A percentile compares a stretch with the other conserved stretches of the same genome.
Conservation (phyloP, 805 yeast genomes). For the Barnettozyma vustinii region DNA sequence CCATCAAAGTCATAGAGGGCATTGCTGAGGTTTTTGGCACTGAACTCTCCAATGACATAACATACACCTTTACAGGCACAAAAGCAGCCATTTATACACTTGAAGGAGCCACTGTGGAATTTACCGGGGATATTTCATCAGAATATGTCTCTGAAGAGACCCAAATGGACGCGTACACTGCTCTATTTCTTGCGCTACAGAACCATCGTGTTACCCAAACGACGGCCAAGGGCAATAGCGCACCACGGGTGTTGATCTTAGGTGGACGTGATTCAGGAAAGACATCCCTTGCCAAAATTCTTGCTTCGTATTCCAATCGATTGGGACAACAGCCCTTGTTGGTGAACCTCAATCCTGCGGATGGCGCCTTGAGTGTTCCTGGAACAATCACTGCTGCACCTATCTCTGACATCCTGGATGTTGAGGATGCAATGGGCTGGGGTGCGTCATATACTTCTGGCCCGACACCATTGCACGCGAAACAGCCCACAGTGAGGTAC, state of each 20-base stretch:
- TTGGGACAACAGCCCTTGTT: constrained; percentile 62
- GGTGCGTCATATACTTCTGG: constrained; percentile 79
- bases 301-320: constrained; percentile 73
- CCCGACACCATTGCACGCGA: constrained; percentile 71
- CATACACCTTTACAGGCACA: constrained; percentile 50
- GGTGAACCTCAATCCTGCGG: constrained; percentile 74
- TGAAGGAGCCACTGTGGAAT: constrained; percentile 54
- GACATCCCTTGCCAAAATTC: constrained; percentile 61
- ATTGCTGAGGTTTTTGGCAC: constrained; percentile 90
- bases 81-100: constrained; percentile 54
- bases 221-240: constrained; percentile 17
- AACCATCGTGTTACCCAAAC: constrained; percentile 31
- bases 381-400: constrained; percentile 85
- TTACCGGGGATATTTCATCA: constrained; percentile 36
- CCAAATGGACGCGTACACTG: constrained; percentile 56
- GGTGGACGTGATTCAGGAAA: constrained; percentile 79
- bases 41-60: constrained; percentile 71
- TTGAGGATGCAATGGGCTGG: constrained; percentile 56
- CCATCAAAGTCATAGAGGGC: constrained; percentile 55
- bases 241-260: constrained; percentile 53
- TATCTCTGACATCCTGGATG: constrained; percentile 72
- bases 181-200: constrained; percentile 74
- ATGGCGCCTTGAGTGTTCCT: constrained; percentile 69
- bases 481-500: constrained; percentile 80
- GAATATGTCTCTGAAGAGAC: constrained; percentile 72